phyloP scores from a whole-genome alignment of 306 rosid genomes.

The Lupinus albus region DNA sequence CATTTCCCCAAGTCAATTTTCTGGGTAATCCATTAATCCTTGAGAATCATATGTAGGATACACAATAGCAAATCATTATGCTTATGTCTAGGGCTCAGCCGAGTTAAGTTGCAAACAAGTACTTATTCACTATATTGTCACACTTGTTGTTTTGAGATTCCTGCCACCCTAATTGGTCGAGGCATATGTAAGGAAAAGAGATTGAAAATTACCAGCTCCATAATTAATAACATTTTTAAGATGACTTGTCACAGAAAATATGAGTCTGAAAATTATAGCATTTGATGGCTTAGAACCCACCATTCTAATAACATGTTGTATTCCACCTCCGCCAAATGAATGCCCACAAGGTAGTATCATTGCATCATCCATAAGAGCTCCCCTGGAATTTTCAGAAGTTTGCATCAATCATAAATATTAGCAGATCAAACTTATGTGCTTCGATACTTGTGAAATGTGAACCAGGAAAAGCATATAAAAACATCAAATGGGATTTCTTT shows the following conservation, averaged over 20 bases:
- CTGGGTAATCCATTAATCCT: slow-evolving; percentile 19
- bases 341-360: slow-evolving; percentile 99
- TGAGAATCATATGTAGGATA: neutral
- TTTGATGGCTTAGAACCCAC: slow-evolving; percentile 72
- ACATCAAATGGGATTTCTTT: neutral
- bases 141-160: slow-evolving; percentile 20
- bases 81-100: slow-evolving; percentile 10
- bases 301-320: slow-evolving; percentile 79
- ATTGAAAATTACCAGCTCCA: slow-evolving; percentile 46
- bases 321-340: slow-evolving; percentile 90
- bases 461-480: neutral
- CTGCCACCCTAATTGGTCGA: slow-evolving; percentile 37
- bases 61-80: slow-evolving; percentile 3
- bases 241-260: slow-evolving; percentile 46
- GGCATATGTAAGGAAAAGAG: slow-evolving; percentile 41
- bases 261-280: slow-evolving; percentile 41
- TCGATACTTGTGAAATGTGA: neutral
- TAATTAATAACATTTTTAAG: slow-evolving; percentile 43
- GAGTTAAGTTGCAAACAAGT: slow-evolving; percentile 16
- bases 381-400: slow-evolving; percentile 57
- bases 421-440: slow-evolving; percentile 24
- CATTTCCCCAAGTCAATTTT: neutral
- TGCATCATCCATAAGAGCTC: slow-evolving; percentile 95
- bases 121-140: slow-evolving; percentile 28
- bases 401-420: slow-evolving; percentile 23